Evolutionary conservation across 1,284 basidiomycete species (phyloP), one percentile per base, ranked within the genome.

Genomic region (Boletus semigastroideus): DNA sequence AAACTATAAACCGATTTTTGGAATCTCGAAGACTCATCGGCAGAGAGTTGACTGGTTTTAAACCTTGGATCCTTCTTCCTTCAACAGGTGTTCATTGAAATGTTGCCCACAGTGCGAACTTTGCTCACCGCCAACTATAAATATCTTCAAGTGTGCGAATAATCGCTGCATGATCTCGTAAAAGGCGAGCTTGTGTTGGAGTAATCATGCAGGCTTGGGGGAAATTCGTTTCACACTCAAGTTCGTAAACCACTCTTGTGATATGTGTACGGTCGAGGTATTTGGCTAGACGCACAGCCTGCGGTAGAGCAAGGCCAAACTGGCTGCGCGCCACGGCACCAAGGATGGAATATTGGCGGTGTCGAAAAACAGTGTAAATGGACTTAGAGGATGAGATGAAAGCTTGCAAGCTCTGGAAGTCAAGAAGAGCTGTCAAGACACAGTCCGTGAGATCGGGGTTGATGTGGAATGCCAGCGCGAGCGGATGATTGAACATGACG

Each of bases 101-200:
- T 0, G 14, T 40, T 42, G 2, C 17, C 16, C 10, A n/a, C 34
- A 30, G 9, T 13, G 14, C 20, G 9, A 28, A 38, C 45, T 27
- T 37, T 1, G n/a, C 49, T 47, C 57, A 73, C 74, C 67, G 68
- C 54, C 64, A 56, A 44, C 73, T 76, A 55, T 72, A 77, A 8
- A 72, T 56, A 30, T 65, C 61, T 56, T 74, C 73, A 22, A 75
- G 54, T 12, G 38, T 37, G 5, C 22, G 53, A 17, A 69, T 57
- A 6, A 61, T 55, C 1, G 42, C 17, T 9, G 62, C 65, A 46
- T 64, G 55, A 2, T 53, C 22, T 11, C 54, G 56, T 19, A 74
- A 50, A 3, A 46, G 27, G 17, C 41, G 20, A 33, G 10, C 61
- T 52, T 52, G 53, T 10, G 38, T 30, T 25, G 44, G 50, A 51